These are phyloP conservation scores for Scortechinia acanthostroma DNA, from an alignment of 2,329 filamentous ascomycete genomes.

Conservation along the genomic window DNA sequence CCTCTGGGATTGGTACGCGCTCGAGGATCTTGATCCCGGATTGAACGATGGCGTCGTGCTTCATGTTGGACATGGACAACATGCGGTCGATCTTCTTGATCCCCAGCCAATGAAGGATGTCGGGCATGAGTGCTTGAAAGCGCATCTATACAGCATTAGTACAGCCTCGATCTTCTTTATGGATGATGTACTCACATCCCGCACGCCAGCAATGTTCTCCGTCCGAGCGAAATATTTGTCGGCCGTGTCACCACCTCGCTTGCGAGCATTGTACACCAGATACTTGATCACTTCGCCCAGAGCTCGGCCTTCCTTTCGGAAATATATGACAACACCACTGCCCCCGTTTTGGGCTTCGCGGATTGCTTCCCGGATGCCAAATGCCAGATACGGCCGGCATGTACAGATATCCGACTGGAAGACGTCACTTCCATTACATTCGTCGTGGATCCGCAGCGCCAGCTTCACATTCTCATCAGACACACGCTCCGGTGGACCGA, in stretches of 20 bases:
- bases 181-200: conserved; percentile 35
- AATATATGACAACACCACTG: conserved; percentile 94
- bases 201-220: conserved; percentile 96
- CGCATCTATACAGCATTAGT: conserved; percentile 59
- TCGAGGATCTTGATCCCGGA: conserved; percentile 83
- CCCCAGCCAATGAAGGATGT: conserved; percentile 94
- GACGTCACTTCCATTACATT: conserved; percentile 93
- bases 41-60: conserved; percentile 80
- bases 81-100: conserved; percentile 98
- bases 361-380: conserved; percentile 93
- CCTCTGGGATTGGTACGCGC: conserved; percentile 83
- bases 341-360: conserved; percentile 93
- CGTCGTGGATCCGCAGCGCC: conserved; percentile 30
- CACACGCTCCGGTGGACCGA: conserved; percentile 8
- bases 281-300: conserved; percentile 94
- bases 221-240: conserved; percentile 94
- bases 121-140: conserved; percentile 96
- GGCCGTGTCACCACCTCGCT: conserved; percentile 71
- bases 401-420: conserved; percentile 98
- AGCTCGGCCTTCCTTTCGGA: conserved; percentile 92
- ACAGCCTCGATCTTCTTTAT: conserved; percentile 6
- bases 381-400: conserved; percentile 89
- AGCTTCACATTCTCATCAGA: conserved; percentile 9
- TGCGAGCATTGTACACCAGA: conserved; percentile 72
- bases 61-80: conserved; percentile 89